Evolutionary conservation across 2,329 filamentous ascomycete genomes (phyloP).

Genomic region (Claviceps humidiphila): DNA sequence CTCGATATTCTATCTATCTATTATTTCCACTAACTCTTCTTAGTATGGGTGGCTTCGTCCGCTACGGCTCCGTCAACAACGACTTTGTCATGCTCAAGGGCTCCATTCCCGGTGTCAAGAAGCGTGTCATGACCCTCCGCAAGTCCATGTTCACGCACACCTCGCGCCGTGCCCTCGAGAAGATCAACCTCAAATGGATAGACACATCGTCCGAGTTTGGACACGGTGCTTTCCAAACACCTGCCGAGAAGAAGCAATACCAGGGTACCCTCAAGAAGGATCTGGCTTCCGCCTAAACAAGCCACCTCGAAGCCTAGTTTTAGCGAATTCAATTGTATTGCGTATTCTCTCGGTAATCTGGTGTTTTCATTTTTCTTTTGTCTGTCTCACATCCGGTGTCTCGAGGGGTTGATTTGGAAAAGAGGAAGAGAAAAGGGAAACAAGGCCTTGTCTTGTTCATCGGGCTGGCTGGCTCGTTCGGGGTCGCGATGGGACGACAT

Average conservation of each 20-base stretch:
- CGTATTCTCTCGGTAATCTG: background rate
- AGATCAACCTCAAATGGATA: constrained; percentile 99
- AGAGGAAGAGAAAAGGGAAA: background rate
- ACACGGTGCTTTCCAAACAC: constrained; percentile 98
- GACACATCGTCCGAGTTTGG: constrained; percentile 99
- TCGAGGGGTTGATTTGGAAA: constrained; percentile 19
- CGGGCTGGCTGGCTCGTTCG: background rate
- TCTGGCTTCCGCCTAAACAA: constrained; percentile 33
- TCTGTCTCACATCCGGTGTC: constrained; percentile 45
- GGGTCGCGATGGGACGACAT: background rate
- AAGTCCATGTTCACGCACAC: constrained; percentile 99
- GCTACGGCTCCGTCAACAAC: constrained; percentile 98
- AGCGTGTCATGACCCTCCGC: constrained; percentile 96
- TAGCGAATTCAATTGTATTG: constrained; percentile 22
- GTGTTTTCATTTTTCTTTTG: constrained; percentile 19
- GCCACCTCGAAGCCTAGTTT: constrained; percentile 16
- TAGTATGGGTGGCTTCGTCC: constrained; percentile 97
- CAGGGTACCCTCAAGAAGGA: constrained; percentile 99
- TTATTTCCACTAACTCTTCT: constrained; percentile 15
- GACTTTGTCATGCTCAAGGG: constrained; percentile 98
- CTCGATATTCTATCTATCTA: background rate
- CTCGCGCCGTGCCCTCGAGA: constrained; percentile 89
- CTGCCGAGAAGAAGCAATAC: constrained; percentile 95
- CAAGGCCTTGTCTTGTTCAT: background rate
- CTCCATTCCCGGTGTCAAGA: constrained; percentile 95